Conservation (phyloP, 192 early-diverging fungal species). For the Entomortierella lignicola region DNA sequence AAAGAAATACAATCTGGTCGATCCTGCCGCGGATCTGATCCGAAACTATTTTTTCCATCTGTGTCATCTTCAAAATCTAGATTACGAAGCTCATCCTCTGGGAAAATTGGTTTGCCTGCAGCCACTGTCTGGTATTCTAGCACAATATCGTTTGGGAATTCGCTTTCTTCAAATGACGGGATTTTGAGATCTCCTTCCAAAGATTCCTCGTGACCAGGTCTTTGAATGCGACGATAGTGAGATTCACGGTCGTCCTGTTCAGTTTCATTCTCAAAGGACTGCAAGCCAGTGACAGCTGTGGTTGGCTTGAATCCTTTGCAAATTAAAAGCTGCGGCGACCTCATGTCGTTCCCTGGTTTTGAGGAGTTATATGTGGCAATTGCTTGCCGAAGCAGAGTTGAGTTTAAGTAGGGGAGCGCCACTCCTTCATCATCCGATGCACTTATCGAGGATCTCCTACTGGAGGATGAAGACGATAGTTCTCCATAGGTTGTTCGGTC, state of each 20-base stretch:
- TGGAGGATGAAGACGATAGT: constrained; percentile 4
- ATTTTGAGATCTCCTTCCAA: not conserved
- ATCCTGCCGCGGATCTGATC: not conserved
- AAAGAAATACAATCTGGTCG: not conserved
- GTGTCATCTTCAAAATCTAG: not conserved
- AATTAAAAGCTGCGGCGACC: constrained; percentile 1
- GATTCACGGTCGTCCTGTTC: not conserved
- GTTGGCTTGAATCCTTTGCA: constrained; percentile 12
- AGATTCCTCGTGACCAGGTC: not conserved
- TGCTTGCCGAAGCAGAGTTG: constrained; percentile 30
- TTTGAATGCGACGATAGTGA: not conserved
- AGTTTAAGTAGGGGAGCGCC: constrained; percentile 24
- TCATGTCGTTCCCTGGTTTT: not conserved
- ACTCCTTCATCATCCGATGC: not conserved
- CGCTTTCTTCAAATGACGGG: not conserved
- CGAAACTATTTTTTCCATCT: not conserved
- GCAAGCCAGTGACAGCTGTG: not conserved
- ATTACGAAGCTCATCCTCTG: not conserved
- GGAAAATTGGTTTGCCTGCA: not conserved
- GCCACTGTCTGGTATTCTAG: constrained; percentile 2
- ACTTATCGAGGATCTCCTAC: constrained; percentile 14
- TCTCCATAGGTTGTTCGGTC: not conserved
- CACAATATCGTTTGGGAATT: not conserved
- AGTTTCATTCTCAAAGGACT: not conserved
- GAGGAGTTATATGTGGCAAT: constrained; percentile 46